Evolutionary conservation across 164 flowering plant species (phyloP).

Genomic region (Vitis vinifera): DNA sequence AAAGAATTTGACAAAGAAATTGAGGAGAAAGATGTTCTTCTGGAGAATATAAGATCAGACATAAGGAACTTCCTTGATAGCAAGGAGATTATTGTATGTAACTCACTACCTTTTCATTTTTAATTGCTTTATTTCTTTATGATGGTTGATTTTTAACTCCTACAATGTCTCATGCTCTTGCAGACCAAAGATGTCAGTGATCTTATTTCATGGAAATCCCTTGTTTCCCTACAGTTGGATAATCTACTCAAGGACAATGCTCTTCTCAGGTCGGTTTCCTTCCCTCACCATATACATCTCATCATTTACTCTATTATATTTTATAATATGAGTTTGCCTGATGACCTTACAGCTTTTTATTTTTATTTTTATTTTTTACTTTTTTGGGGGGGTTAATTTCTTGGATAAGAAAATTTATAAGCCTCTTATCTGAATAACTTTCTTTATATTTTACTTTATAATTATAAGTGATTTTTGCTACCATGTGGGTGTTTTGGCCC

Average conservation of each 20-base stretch:
- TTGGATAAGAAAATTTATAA: no score
- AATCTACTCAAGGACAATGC: slow-evolving; percentile 52
- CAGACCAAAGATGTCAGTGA: slow-evolving; percentile 75
- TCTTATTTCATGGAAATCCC: slow-evolving; percentile 73
- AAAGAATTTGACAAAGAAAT: slow-evolving; percentile 73
- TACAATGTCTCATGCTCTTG: slow-evolving; percentile 10
- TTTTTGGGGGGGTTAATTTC: no score
- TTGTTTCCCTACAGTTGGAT: slow-evolving; percentile 66
- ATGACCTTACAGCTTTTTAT: no score
- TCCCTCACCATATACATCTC: background rate
- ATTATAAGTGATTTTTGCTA: no score
- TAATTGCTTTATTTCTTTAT: background rate
- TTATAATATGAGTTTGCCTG: background rate
- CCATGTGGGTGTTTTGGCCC: no score
- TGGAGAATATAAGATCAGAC: slow-evolving; percentile 58
- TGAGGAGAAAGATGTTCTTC: slow-evolving; percentile 44
- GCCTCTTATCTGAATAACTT: no score
- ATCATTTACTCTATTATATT: background rate
- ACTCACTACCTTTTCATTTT: slow-evolving; percentile 8
- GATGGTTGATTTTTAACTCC: background rate
- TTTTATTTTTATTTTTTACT: no score
- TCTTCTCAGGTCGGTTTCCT: slow-evolving; percentile 65
- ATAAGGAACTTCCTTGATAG: slow-evolving; percentile 45
- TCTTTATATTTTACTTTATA: no score
- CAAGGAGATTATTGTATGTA: slow-evolving; percentile 63